phyloP scores from a whole-genome alignment of 2,329 filamentous ascomycete genomes.

The Trichoderma harzianum region DNA sequence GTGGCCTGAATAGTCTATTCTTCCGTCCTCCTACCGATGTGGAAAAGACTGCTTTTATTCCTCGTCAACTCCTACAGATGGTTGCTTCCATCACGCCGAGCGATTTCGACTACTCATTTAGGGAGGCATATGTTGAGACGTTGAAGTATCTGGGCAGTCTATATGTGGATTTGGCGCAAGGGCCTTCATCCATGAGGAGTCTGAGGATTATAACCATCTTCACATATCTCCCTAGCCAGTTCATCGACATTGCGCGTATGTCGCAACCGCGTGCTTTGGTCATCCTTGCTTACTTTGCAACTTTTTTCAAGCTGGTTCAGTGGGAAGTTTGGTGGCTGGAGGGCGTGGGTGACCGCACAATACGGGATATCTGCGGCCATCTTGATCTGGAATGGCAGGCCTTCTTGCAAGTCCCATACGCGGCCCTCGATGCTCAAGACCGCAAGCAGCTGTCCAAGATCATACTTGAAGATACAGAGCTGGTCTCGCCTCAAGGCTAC shows the following conservation, averaged over 20 bases:
- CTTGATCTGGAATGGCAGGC: slow-evolving; percentile 41
- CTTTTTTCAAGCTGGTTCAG: slow-evolving; percentile 45
- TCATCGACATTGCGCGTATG: slow-evolving; percentile 43
- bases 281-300: slow-evolving; percentile 51
- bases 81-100: slow-evolving; percentile 41
- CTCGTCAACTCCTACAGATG: slow-evolving; percentile 49
- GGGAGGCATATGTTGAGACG: slow-evolving; percentile 43
- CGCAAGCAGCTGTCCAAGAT: slow-evolving; percentile 38
- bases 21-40: slow-evolving; percentile 48
- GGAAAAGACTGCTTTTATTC: slow-evolving; percentile 42
- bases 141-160: slow-evolving; percentile 51
- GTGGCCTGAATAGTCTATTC: slow-evolving; percentile 47
- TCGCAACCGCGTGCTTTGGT: slow-evolving; percentile 46
- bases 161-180: slow-evolving; percentile 46
- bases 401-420: slow-evolving; percentile 41
- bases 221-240: slow-evolving; percentile 46
- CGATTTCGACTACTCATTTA: slow-evolving; percentile 41
- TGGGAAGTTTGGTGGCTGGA: slow-evolving; percentile 48
- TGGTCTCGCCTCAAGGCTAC: slow-evolving; percentile 20
- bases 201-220: slow-evolving; percentile 53
- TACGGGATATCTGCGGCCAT: slow-evolving; percentile 41
- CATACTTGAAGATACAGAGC: slow-evolving; percentile 46
- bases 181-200: slow-evolving; percentile 43
- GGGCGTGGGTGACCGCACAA: slow-evolving; percentile 45
- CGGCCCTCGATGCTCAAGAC: slow-evolving; percentile 34